Conservation (phyloP, 2,329 filamentous ascomycete species). For the Diaporthe vaccinii region DNA sequence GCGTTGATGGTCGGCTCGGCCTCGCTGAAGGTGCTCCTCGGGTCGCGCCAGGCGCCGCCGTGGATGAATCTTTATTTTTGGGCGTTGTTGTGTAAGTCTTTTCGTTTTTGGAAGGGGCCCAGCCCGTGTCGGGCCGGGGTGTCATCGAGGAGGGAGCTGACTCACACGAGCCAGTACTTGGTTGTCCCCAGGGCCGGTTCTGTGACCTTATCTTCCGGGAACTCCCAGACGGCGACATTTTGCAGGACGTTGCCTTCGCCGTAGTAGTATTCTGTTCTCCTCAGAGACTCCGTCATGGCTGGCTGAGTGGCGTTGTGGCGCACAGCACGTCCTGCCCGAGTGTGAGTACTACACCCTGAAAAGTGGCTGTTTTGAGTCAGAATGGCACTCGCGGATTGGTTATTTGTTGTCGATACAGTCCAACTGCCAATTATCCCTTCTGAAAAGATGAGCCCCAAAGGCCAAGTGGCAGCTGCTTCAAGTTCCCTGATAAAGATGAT, state of each 20-base stretch:
- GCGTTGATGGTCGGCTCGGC: conserved; percentile 60
- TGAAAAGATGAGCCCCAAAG: neutral
- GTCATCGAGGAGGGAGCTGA: neutral
- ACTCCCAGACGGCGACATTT: conserved; percentile 41
- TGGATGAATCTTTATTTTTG: conserved; percentile 64
- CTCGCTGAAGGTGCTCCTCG: conserved; percentile 59
- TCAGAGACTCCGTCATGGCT: conserved; percentile 35
- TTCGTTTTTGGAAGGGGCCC: neutral
- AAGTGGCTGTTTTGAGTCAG: neutral
- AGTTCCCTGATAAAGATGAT: neutral
- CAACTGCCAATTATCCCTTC: neutral
- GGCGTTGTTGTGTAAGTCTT: neutral
- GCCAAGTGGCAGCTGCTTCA: neutral
- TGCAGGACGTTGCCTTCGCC: conserved; percentile 37
- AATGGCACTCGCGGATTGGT: neutral
- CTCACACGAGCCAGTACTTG: conserved; percentile 43
- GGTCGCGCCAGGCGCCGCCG: conserved; percentile 75
- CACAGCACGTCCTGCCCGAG: neutral
- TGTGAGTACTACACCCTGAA: neutral
- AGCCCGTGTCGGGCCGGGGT: neutral
- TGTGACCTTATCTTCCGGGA: conserved; percentile 29
- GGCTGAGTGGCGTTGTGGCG: neutral
- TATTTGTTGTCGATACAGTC: neutral
- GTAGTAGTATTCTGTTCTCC: conserved; percentile 40
- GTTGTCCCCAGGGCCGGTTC: neutral